phyloP scores from a whole-genome alignment of 805 yeast species.

The Metahyphopichia silvanorum region DNA sequence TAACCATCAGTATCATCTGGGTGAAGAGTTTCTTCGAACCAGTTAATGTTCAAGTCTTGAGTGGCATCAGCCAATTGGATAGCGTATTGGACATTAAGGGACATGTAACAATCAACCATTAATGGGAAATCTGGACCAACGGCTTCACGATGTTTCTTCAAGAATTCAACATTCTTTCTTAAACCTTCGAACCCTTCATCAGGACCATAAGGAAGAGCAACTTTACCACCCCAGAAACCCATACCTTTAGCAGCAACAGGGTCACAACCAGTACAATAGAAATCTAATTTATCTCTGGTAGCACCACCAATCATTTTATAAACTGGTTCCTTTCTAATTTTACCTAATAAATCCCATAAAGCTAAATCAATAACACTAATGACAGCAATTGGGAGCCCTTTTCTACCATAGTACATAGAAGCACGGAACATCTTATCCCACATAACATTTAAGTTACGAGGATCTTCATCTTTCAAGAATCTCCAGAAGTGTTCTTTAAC shows the following conservation, averaged over 20 bases:
- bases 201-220: conserved; percentile 49
- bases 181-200: conserved; percentile 49
- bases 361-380: conserved; percentile 48
- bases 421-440: conserved; percentile 51
- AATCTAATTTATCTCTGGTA: conserved; percentile 40
- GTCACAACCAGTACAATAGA: conserved; percentile 49
- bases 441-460: conserved; percentile 41
- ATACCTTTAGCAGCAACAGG: conserved; percentile 46
- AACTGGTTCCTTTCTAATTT: conserved; percentile 48
- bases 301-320: conserved; percentile 53
- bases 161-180: conserved; percentile 43
- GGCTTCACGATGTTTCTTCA: conserved; percentile 39
- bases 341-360: conserved; percentile 49
- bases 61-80: conserved; percentile 45
- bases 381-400: conserved; percentile 46
- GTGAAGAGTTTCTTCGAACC: conserved; percentile 52
- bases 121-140: conserved; percentile 53
- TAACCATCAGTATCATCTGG: conserved; percentile 52
- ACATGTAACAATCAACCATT: conserved; percentile 55
- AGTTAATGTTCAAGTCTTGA: conserved; percentile 44
- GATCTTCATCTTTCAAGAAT: conserved; percentile 45
- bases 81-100: conserved; percentile 45
- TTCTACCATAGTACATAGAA: conserved; percentile 50
- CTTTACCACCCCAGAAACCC: conserved; percentile 56
- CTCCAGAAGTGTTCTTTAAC: conserved; percentile 44